Conservation (phyloP, 495 filamentous ascomycete genomes). For the Penicillium coffeae region DNA sequence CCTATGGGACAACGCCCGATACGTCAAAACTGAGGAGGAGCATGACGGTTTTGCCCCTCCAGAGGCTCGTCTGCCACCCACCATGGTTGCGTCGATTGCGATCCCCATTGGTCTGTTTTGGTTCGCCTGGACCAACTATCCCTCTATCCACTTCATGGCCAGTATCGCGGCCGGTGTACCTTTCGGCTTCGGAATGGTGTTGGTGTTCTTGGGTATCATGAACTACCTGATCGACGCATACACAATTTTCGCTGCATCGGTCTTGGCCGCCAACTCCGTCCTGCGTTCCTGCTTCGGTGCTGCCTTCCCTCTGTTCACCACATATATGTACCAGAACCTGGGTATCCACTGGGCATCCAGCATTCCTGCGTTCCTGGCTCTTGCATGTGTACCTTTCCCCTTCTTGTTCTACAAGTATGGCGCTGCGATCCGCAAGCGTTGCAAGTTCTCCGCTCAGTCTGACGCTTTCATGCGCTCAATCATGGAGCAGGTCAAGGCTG, state of each 20-base stretch:
- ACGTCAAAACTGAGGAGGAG: slow-evolving; percentile 30
- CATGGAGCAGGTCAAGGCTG: slow-evolving; percentile 21
- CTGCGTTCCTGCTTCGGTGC: slow-evolving; percentile 69
- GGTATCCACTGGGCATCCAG: slow-evolving; percentile 79
- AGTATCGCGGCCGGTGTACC: slow-evolving; percentile 61
- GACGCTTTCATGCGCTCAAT: slow-evolving; percentile 46
- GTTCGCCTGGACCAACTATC: slow-evolving; percentile 69
- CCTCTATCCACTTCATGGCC: slow-evolving; percentile 65
- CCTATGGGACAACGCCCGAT: slow-evolving; percentile 50
- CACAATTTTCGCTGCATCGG: slow-evolving; percentile 77
- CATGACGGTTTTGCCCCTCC: slow-evolving; percentile 43
- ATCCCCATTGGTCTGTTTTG: slow-evolving; percentile 55
- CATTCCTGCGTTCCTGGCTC: slow-evolving; percentile 72
- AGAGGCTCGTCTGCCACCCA: slow-evolving; percentile 46
- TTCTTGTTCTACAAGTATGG: slow-evolving; percentile 81
- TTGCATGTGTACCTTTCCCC: slow-evolving; percentile 74
- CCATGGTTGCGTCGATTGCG: slow-evolving; percentile 37
- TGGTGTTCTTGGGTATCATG: slow-evolving; percentile 72
- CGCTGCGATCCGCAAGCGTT: slow-evolving; percentile 56
- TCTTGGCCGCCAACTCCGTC: slow-evolving; percentile 73
- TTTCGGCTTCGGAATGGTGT: slow-evolving; percentile 72
- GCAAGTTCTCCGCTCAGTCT: slow-evolving; percentile 67
- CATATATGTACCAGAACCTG: slow-evolving; percentile 68
- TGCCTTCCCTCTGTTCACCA: slow-evolving; percentile 83
- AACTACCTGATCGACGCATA: slow-evolving; percentile 81